Conservation (phyloP, 2,329 filamentous ascomycete species). For the Aspergillus persii region DNA sequence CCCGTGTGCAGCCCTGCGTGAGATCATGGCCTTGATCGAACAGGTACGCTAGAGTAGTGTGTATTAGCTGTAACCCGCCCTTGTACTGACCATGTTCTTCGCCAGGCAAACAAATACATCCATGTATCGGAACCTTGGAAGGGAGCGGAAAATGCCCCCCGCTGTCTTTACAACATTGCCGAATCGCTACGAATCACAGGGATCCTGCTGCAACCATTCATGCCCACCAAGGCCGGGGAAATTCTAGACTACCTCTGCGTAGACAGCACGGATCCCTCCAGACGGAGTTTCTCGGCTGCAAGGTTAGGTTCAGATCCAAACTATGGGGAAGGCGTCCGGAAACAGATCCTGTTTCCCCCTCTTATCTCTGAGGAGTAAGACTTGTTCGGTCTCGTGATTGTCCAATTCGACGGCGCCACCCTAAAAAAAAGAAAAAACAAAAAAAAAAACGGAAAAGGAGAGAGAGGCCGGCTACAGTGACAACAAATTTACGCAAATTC, state of each 20-base stretch:
- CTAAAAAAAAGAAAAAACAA: conserved; percentile 9
- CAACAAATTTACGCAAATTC: background rate
- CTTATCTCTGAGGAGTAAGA: conserved; percentile 39
- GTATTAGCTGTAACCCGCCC: background rate
- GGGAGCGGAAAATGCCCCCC: conserved; percentile 48
- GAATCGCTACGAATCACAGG: conserved; percentile 77
- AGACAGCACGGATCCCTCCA: conserved; percentile 43
- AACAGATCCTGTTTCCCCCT: conserved; percentile 54
- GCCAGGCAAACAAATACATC: conserved; percentile 66
- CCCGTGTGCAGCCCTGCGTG: conserved; percentile 63
- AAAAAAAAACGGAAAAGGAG: conserved; percentile 15
- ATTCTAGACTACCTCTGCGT: conserved; percentile 80
- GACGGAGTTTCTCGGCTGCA: conserved; percentile 64
- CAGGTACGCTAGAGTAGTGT: conserved; percentile 46
- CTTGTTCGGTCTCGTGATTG: conserved; percentile 3
- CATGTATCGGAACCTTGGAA: conserved; percentile 68
- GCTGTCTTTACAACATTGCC: conserved; percentile 66
- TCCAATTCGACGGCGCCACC: conserved; percentile 31
- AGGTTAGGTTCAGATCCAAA: conserved; percentile 61
- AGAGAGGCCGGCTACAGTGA: background rate
- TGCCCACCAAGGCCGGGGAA: conserved; percentile 71
- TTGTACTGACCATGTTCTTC: conserved; percentile 3
- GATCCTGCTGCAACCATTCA: conserved; percentile 87
- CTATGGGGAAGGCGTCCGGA: conserved; percentile 61
- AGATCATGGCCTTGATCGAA: conserved; percentile 62